phyloP scores from a whole-genome alignment of 1,284 basidiomycete species.

The Schizophyllum amplum region DNA sequence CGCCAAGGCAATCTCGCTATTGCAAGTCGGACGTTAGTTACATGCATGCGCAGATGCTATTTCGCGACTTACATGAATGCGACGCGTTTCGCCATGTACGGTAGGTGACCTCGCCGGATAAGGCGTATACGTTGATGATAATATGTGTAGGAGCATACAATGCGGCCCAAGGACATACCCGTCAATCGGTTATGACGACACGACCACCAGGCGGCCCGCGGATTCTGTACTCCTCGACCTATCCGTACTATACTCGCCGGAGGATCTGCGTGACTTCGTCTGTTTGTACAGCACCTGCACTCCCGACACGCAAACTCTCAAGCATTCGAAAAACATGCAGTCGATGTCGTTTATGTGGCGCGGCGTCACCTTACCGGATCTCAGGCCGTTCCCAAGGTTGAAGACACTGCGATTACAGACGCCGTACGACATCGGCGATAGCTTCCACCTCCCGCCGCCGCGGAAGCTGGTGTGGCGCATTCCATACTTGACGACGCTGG shows the following conservation, averaged over 20 bases:
- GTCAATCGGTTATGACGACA: background rate
- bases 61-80: too few species aligned
- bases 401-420: background rate
- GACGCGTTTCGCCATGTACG: background rate
- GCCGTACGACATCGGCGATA: background rate
- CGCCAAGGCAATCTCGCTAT: too few species aligned
- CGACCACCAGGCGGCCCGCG: background rate
- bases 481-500: background rate
- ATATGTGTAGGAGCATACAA: background rate
- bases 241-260: background rate
- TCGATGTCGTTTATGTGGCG: background rate
- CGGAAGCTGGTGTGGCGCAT: background rate
- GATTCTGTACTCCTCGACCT: background rate
- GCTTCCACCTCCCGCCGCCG: background rate
- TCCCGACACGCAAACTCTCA: background rate
- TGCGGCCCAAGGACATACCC: background rate
- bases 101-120: too few species aligned
- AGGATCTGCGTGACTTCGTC: background rate
- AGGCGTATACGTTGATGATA: too few species aligned
- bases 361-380: background rate
- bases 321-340: background rate
- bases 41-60: background rate
- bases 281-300: background rate
- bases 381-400: background rate
- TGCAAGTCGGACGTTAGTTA: too few species aligned